Evolutionary conservation across 306 rosid genomes (phyloP).

Genomic region (Ammopiptanthus mongolicus): DNA sequence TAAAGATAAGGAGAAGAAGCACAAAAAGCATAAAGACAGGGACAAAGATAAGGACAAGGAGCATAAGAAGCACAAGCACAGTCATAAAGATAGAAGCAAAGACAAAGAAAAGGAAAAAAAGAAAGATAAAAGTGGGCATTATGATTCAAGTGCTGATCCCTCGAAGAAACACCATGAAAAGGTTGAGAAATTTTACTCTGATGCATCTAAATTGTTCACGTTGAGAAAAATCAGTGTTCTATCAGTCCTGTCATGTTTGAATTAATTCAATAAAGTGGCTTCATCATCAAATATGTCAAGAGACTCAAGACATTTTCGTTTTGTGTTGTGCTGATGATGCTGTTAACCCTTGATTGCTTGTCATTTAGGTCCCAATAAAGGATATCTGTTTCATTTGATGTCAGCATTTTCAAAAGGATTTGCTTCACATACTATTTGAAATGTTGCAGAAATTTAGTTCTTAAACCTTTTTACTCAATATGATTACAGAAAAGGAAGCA

Average conservation of each 20-base stretch:
- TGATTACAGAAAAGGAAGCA: slow-evolving; percentile 92
- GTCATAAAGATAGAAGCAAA: slow-evolving; percentile 76
- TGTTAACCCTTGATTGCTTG: not conserved
- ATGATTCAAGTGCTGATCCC: slow-evolving; percentile 74
- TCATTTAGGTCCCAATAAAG: not conserved
- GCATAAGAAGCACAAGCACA: slow-evolving; percentile 87
- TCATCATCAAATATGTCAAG: not conserved
- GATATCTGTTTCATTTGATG: slow-evolving; percentile 1
- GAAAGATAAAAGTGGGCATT: slow-evolving; percentile 83
- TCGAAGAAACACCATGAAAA: slow-evolving; percentile 90
- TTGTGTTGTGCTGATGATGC: not conserved
- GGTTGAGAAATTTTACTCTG: slow-evolving; percentile 47
- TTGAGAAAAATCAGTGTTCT: not conserved
- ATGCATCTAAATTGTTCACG: slow-evolving; percentile 13
- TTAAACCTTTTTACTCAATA: slow-evolving; percentile 11
- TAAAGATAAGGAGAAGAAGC: slow-evolving; percentile 93
- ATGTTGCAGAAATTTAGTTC: not conserved
- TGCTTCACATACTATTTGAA: not conserved
- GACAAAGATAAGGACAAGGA: slow-evolving; percentile 90
- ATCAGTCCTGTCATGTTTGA: not conserved
- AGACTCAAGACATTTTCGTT: not conserved
- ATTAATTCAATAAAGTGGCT: not conserved
- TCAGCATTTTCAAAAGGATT: not conserved
- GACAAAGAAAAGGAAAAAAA: slow-evolving; percentile 89
- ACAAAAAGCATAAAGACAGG: slow-evolving; percentile 74